These are phyloP conservation scores for Phialocephala sp. DNA, from an alignment of 2,329 filamentous ascomycete species.

Conservation along the genomic window DNA sequence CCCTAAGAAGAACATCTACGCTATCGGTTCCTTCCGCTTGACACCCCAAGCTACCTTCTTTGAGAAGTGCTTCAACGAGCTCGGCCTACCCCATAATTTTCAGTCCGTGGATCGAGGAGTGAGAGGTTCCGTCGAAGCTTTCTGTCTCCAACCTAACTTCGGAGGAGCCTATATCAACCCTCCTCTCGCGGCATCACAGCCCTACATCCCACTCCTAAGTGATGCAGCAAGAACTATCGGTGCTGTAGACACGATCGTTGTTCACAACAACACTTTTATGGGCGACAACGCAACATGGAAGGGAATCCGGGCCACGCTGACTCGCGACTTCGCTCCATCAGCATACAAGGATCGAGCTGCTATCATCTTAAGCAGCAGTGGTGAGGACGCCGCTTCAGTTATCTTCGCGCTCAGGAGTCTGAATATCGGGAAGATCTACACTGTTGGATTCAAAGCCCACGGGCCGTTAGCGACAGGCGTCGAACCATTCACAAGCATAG, in stretches of 20 bases:
- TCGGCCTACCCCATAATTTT: conserved; percentile 86
- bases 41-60: conserved; percentile 84
- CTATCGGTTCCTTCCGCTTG: conserved; percentile 72
- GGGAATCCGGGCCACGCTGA: conserved; percentile 81
- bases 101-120: conserved; percentile 74
- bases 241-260: conserved; percentile 81
- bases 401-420: conserved; percentile 81
- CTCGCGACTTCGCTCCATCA: conserved; percentile 80
- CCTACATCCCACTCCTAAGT: conserved; percentile 69
- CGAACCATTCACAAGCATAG: conserved; percentile 69
- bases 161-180: conserved; percentile 84
- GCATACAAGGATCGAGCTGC: conserved; percentile 79
- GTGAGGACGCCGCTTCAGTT: conserved; percentile 77
- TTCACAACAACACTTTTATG: conserved; percentile 64
- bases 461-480: conserved; percentile 67
- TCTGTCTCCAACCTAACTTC: conserved; percentile 76
- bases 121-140: conserved; percentile 70
- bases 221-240: conserved; percentile 81
- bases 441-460: conserved; percentile 77
- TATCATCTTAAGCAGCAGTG: conserved; percentile 73
- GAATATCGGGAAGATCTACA: conserved; percentile 79
- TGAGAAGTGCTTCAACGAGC: conserved; percentile 81
- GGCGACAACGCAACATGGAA: conserved; percentile 88
- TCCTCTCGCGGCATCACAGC: conserved; percentile 62
- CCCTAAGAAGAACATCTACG: conserved; percentile 80